Base-by-base conservation (phyloP, 495 filamentous ascomycete genomes). In the Podospora didyma region DNA sequence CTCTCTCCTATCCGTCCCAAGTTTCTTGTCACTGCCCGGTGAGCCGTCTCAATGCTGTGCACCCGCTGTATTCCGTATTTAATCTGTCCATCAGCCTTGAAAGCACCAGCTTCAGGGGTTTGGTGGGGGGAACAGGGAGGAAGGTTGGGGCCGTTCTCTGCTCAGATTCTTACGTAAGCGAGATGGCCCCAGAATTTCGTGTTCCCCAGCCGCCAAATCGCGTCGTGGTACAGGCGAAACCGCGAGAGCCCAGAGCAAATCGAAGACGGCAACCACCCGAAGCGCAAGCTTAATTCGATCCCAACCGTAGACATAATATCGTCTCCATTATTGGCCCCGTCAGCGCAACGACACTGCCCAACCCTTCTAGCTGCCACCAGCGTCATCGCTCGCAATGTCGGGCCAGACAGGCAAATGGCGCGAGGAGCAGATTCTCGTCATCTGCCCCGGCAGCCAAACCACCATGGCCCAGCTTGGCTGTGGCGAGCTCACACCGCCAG, bases 381-480 rank as follows among this genome's bases (percentile, higher is more conserved):
- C 14, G 0, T 23, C 7, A 23, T 28, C 58, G 17, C 48, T 46
- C 67, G 58, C 63, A n/a, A 78, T 78, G 75, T 73, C 74, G 24
- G 63, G 60, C 57, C 73, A 76, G 59, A 72, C 73, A 51, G 70
- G 70, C 61, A 79, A 78, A 60, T 82, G 75, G 72, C 73, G 74
- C 62, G 80, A 82, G 64, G 80, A 82, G 46, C 76, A 79, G 65
- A 60, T 80, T 49, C 74, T 80, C 56, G 83, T 98, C 72, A 93
- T 98, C 76, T 90, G 89, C 71, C 94, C 95, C 41, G 94, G 94
- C 64, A 96, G 92, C 66, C 87, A 90, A 71, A 92, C 88, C 54
- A 97, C 92, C 58, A 83, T 96, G 69, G 95, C 93, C 60, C 94
- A 97, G 77, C 81, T 96, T 19, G 94, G 94, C 46, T 86, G 96